Evolutionary conservation across 2,329 filamentous ascomycete species (phyloP).

Genomic region (Thielaviopsis punctulata): DNA sequence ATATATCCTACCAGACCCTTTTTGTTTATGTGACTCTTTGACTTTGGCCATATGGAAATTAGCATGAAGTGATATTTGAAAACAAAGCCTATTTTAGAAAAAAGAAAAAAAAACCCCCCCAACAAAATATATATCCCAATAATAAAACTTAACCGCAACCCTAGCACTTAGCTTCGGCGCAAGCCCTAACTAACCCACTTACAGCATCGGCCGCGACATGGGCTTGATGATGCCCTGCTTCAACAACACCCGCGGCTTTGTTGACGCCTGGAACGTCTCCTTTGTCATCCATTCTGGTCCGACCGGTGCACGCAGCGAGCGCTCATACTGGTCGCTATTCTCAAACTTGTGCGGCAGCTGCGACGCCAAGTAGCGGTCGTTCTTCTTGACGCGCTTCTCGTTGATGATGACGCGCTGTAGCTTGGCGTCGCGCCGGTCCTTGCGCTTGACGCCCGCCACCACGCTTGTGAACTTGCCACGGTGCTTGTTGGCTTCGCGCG

Average conservation of each 20-base stretch:
- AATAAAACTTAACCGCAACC: not conserved
- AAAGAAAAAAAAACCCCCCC: too few species aligned
- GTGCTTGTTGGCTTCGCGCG: slow-evolving; percentile 47
- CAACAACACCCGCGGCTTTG: slow-evolving; percentile 74
- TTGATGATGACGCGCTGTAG: slow-evolving; percentile 77
- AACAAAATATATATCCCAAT: not conserved
- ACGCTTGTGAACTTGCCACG: slow-evolving; percentile 46
- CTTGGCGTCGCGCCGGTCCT: slow-evolving; percentile 66
- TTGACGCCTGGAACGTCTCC: slow-evolving; percentile 75
- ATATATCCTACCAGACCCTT: too few species aligned
- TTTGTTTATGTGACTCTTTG: too few species aligned
- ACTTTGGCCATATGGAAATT: too few species aligned
- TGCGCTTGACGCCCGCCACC: slow-evolving; percentile 55
- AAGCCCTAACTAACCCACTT: too few species aligned
- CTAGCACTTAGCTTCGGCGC: too few species aligned
- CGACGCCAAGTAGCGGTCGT: slow-evolving; percentile 70
- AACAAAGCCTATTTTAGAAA: not conserved
- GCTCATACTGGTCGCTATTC: slow-evolving; percentile 74
- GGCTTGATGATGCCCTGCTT: slow-evolving; percentile 83
- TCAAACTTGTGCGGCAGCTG: slow-evolving; percentile 83
- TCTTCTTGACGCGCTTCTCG: slow-evolving; percentile 83
- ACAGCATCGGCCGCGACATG: slow-evolving; percentile 55
- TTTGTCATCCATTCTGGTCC: slow-evolving; percentile 96
- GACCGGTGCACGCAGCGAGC: slow-evolving; percentile 68
- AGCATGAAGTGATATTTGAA: not conserved